Base-by-base conservation (phyloP, 257 asterid species). In the Solanum pimpinellifolium region DNA sequence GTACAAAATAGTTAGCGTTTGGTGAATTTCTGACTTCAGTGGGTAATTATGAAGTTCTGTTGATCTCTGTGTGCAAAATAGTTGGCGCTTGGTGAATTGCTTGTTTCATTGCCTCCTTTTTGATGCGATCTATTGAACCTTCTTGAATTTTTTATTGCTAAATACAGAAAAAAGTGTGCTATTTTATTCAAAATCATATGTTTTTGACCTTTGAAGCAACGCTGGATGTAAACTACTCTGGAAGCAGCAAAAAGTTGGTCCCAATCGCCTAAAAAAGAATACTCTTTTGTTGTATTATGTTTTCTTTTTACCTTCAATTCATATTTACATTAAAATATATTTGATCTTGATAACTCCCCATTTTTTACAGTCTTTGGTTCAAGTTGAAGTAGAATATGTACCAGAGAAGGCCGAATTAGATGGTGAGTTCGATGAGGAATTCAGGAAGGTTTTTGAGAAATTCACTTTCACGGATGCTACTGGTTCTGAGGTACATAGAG, bases 371-470 rank as follows among this genome's bases (percentile, higher is more conserved):
- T 90, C 66, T 60, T 66, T 91, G 85, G 97, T 89, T 90, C 93
- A 74, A 25, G 98, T 97, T 84, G 99, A 93, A 92, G 90, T 96
- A 80, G 99, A 97, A 91, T 97, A 94, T 92, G 95, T 97, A 15
- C 98, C 98, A 46, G 99, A 97, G 86, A 94, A 90, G 91, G 97
- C 95, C 9, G 98, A 95, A 84, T 88, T 96, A 56, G 94, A 92
- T 82, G 99, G 95, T 41, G 87, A 89, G 73, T 87, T 92, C 85
- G 93, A 93, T 87, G 98, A 96, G 85, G 99, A 95, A 88, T 94
- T 96, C 91, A 90, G 95, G 89, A 96, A 93, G 92, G 91, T 97
- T 85, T 96, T 97, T 41, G 98, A 97, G 94, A 97, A 95, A 92
- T 96, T 97, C 92, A 95, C 74, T 77, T 95, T 95, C 80, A 85